Percentiles rank a stretch among this genome's conserved stretches.
phyloP scores from a whole-genome alignment of 306 rosid species.

The Prunus armeniaca region DNA sequence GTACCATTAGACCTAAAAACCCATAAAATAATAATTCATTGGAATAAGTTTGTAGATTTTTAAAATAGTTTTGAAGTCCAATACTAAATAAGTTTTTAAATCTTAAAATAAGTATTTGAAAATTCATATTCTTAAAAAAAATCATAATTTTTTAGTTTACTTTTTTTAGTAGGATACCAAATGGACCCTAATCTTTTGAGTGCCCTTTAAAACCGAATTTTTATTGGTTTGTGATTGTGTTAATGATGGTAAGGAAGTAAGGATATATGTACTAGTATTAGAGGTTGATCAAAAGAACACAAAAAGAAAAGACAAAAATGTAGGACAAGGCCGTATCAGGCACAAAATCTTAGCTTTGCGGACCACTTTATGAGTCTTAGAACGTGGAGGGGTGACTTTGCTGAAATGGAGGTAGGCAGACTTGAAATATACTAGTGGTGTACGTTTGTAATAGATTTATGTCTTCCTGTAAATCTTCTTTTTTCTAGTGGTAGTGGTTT shows the following conservation, averaged over 20 bases:
- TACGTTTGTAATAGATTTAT: constrained; percentile 30
- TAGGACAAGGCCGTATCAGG: constrained; percentile 34
- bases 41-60: too few species aligned
- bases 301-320: constrained; percentile 17
- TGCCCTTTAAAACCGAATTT: not conserved
- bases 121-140: too few species aligned
- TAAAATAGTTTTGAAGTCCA: too few species aligned
- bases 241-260: not conserved
- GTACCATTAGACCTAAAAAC: too few species aligned
- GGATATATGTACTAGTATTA: not conserved
- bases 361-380: constrained; percentile 28
- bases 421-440: constrained; percentile 32
- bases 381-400: constrained; percentile 39
- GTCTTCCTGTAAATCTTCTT: constrained; percentile 25
- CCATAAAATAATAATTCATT: too few species aligned
- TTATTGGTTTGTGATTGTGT: not conserved
- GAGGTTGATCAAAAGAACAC: constrained; percentile 14
- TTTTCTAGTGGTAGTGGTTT: constrained; percentile 39
- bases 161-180: too few species aligned
- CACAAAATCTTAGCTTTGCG: constrained; percentile 18
- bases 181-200: too few species aligned
- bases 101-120: too few species aligned
- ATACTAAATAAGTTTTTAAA: too few species aligned
- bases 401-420: constrained; percentile 13
- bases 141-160: too few species aligned